Percentiles rank a stretch among this genome's conserved stretches.
Conservation (phyloP, 768 basidiomycete species). For the Calocera cornea region DNA sequence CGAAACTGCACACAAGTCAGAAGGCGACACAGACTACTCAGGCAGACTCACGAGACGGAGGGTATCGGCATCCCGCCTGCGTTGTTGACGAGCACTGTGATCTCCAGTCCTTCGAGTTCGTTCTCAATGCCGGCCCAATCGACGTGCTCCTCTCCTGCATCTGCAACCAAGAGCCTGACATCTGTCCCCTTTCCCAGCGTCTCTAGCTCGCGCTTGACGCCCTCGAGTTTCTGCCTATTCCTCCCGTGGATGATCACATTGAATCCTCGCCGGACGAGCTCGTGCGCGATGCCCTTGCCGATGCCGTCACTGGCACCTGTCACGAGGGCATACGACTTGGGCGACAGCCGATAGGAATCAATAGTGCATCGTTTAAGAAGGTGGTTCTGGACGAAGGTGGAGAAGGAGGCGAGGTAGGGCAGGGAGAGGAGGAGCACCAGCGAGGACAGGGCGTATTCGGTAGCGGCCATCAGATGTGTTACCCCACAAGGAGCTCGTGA, state of each 20-base stretch:
- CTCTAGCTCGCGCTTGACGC: constrained; percentile 2
- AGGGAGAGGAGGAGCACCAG: neutral
- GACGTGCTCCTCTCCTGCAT: neutral
- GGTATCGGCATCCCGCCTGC: constrained; percentile 1
- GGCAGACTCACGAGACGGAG: too few species aligned
- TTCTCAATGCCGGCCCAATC: neutral
- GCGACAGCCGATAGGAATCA: neutral
- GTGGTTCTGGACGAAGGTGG: neutral
- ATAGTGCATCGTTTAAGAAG: neutral
- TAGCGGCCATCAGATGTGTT: neutral
- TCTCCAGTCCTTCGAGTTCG: neutral
- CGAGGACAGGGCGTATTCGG: neutral
- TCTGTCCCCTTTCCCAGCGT: neutral
- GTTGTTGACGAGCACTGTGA: neutral
- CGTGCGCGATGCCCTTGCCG: constrained; percentile 5
- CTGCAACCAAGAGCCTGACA: neutral
- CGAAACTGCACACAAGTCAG: neutral
- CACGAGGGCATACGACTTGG: constrained; percentile 5
- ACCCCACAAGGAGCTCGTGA: neutral
- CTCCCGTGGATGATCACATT: constrained; percentile 9
- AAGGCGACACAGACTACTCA: too few species aligned
- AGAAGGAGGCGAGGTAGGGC: neutral
- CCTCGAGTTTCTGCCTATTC: constrained; percentile 4
- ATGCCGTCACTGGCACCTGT: constrained; percentile 8
- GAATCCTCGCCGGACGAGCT: constrained; percentile 4